A percentile compares a stretch with the other conserved stretches of the same genome.
phyloP scores from a whole-genome alignment of 257 asterid genomes.

The Solanum infundibuliforme region DNA sequence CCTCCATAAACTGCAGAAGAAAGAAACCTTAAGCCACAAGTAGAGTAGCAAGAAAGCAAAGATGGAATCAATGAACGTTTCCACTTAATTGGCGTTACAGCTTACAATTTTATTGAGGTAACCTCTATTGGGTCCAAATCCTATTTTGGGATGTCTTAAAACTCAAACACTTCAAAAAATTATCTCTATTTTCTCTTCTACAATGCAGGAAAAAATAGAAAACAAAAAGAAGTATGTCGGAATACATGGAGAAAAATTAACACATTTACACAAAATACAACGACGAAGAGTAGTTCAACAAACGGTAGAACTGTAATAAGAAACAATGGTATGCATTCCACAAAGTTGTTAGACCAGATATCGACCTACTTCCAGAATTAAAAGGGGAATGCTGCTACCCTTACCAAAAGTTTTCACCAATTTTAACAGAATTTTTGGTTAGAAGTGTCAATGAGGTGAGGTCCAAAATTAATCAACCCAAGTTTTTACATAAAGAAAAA shows the following conservation, averaged over 20 bases:
- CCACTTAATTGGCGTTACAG: not conserved
- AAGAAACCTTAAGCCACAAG: not conserved
- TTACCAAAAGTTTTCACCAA: not conserved
- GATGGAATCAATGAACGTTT: not conserved
- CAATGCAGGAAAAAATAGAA: not conserved
- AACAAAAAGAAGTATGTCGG: not conserved
- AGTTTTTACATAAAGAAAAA: not conserved
- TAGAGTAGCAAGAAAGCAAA: not conserved
- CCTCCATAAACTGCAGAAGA: not conserved
- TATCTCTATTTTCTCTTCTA: not conserved
- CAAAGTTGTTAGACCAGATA: not conserved
- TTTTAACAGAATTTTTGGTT: not conserved
- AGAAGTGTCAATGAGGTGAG: not conserved
- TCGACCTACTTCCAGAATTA: not conserved
- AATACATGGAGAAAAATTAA: not conserved
- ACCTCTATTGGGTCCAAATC: not conserved
- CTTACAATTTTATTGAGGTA: not conserved
- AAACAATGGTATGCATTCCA: not conserved
- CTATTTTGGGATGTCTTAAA: not conserved
- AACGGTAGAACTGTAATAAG: not conserved
- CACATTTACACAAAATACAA: not conserved
- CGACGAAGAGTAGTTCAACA: not conserved
- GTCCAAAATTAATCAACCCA: not conserved
- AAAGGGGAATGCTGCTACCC: not conserved
- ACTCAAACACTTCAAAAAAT: not conserved